These are phyloP conservation scores for Lachnellula cervina DNA, from an alignment of 2,329 filamentous ascomycete genomes.

Conservation along the genomic window DNA sequence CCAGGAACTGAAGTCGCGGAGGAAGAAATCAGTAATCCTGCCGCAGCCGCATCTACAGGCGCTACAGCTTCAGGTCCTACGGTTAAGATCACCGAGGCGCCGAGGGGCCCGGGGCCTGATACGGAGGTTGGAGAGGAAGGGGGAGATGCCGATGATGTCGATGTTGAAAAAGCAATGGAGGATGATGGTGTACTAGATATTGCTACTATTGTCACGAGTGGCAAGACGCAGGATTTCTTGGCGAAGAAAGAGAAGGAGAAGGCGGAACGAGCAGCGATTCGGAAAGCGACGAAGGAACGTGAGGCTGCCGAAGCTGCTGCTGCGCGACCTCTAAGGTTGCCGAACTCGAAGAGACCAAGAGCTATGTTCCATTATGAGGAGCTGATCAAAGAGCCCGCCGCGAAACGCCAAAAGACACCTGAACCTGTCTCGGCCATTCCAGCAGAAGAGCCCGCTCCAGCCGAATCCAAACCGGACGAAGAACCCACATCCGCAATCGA, in stretches of 20 bases:
- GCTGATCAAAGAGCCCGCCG: conserved; percentile 41
- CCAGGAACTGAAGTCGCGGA: conserved; percentile 45
- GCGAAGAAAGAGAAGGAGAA: conserved; percentile 81
- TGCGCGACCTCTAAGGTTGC: conserved; percentile 55
- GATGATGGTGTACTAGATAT: conserved; percentile 77
- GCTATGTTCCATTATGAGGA: conserved; percentile 73
- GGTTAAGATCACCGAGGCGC: conserved; percentile 30
- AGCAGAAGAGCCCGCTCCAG: conserved; percentile 7
- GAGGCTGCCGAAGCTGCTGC: conserved; percentile 45
- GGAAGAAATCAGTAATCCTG: conserved; percentile 30
- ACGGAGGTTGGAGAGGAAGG: conserved; percentile 28
- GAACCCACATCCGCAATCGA: conserved; percentile 1
- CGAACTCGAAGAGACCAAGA: conserved; percentile 66
- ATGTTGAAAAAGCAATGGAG: conserved; percentile 41
- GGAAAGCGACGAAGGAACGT: conserved; percentile 53
- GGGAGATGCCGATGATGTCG: conserved; percentile 26
- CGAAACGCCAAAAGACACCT: conserved; percentile 36
- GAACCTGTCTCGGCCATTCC: conserved; percentile 16
- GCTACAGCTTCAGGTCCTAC: conserved; percentile 30
- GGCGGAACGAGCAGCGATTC: conserved; percentile 56
- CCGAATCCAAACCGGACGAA: conserved; percentile 13
- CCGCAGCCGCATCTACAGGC: conserved; percentile 31
- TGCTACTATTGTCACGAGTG: conserved; percentile 76
- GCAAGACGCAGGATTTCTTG: conserved; percentile 76
- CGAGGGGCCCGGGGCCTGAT: conserved; percentile 18